These are phyloP conservation scores for Stereocaulon alpinum DNA, from an alignment of 495 filamentous ascomycete species.

Conservation along the genomic window DNA sequence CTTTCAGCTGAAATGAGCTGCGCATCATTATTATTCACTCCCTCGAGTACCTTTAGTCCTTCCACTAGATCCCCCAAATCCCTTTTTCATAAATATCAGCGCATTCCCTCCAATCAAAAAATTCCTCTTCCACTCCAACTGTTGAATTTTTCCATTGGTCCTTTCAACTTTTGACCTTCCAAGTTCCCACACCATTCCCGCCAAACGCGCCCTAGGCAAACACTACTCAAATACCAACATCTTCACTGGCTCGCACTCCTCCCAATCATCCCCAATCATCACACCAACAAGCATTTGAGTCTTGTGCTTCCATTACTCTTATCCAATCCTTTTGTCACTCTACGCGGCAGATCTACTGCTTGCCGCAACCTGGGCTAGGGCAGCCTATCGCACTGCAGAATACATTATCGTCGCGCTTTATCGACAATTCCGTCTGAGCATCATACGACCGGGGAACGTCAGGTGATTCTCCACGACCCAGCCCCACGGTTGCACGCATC, in stretches of 20 bases:
- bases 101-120: slow-evolving; percentile 12
- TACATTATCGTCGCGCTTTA: neutral
- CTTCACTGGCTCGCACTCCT: slow-evolving; percentile 22
- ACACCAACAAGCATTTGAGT: slow-evolving; percentile 13
- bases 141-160: slow-evolving; percentile 4
- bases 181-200: neutral
- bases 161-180: neutral
- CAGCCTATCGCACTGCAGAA: slow-evolving; percentile 13
- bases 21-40: neutral
- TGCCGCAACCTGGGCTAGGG: slow-evolving; percentile 1
- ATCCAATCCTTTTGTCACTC: slow-evolving; percentile 4
- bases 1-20: neutral
- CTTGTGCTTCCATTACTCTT: neutral
- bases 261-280: slow-evolving; percentile 24
- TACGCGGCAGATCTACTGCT: slow-evolving; percentile 19
- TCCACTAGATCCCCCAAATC: neutral
- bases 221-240: slow-evolving; percentile 10
- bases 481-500: slow-evolving; percentile 10
- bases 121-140: neutral
- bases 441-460: slow-evolving; percentile 13
- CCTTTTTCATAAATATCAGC: slow-evolving; percentile 3
- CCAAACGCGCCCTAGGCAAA: neutral
- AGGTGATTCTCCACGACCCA: slow-evolving; percentile 15
- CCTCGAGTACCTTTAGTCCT: neutral
- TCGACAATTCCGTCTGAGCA: slow-evolving; percentile 5